A percentile compares a stretch with the other conserved stretches of the same genome.
These are phyloP conservation scores for Debaryomyces maramus DNA, from an alignment of 805 yeast genomes.

Conservation along the genomic window DNA sequence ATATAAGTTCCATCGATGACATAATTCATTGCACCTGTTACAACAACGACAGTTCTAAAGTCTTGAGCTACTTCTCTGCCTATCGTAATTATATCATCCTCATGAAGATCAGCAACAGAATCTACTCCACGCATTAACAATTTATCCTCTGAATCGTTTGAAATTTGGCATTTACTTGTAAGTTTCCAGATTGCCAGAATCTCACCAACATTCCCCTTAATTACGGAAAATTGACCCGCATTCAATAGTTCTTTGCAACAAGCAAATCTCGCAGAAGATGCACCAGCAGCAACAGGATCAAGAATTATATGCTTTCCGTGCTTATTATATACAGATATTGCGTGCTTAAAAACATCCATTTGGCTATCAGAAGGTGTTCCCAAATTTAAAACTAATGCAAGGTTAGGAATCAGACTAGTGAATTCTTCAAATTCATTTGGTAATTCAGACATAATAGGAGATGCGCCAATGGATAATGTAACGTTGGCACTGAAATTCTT, in stretches of 20 bases:
- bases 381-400: conserved; percentile 66
- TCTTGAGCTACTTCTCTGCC: conserved; percentile 51
- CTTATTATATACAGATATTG: conserved; percentile 58
- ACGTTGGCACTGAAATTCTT: conserved; percentile 87
- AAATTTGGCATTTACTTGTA: conserved; percentile 18
- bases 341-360: conserved; percentile 46
- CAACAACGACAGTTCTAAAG: conserved; percentile 60
- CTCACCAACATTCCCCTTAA: conserved; percentile 89
- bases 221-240: conserved; percentile 59
- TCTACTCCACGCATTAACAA: conserved; percentile 75
- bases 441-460: conserved; percentile 87
- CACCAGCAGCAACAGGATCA: conserved; percentile 95
- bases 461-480: conserved; percentile 77
- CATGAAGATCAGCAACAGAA: conserved; percentile 27
- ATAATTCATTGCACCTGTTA: conserved; percentile 56
- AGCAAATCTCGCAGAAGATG: conserved; percentile 56
- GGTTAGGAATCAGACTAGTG: conserved; percentile 48
- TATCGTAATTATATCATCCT: conserved; percentile 32
- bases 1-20: conserved; percentile 18
- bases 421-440: conserved; percentile 66
- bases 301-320: conserved; percentile 63
- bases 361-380: conserved; percentile 62
- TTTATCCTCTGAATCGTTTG: conserved; percentile 20
- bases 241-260: conserved; percentile 52
- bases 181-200: conserved; percentile 57